Percentiles rank a stretch among this genome's conserved stretches.
Conservation (phyloP, 495 filamentous ascomycete genomes). For the Annulohypoxylon stygium region DNA sequence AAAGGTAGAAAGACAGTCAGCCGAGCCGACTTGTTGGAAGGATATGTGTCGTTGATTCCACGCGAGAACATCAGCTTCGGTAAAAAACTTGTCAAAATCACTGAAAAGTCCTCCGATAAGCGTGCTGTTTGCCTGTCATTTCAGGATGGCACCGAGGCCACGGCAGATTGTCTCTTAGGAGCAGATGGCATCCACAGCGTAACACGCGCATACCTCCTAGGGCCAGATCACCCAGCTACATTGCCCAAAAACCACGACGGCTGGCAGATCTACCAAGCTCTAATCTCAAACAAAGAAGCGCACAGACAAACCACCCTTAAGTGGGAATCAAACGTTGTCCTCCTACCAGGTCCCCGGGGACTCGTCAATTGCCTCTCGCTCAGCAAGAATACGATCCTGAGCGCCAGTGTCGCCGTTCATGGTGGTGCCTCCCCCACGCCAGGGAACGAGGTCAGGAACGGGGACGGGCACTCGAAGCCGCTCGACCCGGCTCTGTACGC, state of each 20-base stretch:
- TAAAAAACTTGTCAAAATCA: conserved; percentile 48
- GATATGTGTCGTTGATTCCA: conserved; percentile 51
- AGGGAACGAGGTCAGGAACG: neutral
- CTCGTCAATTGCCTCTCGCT: conserved; percentile 57
- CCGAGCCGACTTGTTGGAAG: conserved; percentile 53
- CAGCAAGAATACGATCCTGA: conserved; percentile 56
- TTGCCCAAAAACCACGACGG: conserved; percentile 58
- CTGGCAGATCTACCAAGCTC: conserved; percentile 60
- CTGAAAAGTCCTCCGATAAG: conserved; percentile 31
- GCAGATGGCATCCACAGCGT: conserved; percentile 64
- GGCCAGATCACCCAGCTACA: conserved; percentile 54
- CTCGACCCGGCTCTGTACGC: conserved; percentile 48
- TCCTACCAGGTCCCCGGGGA: conserved; percentile 54
- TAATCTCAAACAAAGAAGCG: conserved; percentile 53
- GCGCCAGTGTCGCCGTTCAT: conserved; percentile 56
- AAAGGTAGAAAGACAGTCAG: conserved; percentile 56
- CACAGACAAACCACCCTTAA: conserved; percentile 47
- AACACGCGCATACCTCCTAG: conserved; percentile 57
- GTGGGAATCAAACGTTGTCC: conserved; percentile 51
- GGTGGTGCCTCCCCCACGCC: conserved; percentile 33
- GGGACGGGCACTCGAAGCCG: neutral
- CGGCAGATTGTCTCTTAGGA: conserved; percentile 56
- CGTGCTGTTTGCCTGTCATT: conserved; percentile 51
- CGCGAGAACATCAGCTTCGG: conserved; percentile 46
- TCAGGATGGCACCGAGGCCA: conserved; percentile 49